A percentile compares a stretch with the other conserved stretches of the same genome.
Conservation (phyloP, 225 moss, liverwort and hornwort genomes). For the Lunularia cruciata region DNA sequence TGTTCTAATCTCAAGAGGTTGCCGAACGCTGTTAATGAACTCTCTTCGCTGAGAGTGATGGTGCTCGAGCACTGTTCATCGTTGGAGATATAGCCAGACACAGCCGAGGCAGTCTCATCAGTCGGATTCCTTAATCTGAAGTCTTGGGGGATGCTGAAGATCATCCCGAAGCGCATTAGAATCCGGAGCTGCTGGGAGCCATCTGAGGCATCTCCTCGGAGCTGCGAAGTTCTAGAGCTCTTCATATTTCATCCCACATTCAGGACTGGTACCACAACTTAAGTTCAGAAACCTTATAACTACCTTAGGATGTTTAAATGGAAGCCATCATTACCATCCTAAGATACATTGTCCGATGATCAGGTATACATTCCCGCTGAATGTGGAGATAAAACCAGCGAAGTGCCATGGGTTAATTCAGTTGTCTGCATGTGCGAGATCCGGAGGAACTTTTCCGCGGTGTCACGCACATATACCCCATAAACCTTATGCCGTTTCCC, state of each 20-base stretch:
- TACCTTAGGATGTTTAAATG: neutral
- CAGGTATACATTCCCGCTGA: slow-evolving; percentile 5
- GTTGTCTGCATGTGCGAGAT: neutral
- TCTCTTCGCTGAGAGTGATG: too few species aligned
- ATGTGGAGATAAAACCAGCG: neutral
- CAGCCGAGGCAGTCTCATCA: too few species aligned
- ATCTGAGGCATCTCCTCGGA: neutral
- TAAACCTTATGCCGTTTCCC: neutral
- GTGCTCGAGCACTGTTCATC: too few species aligned
- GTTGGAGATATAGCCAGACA: too few species aligned
- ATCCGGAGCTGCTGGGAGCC: neutral
- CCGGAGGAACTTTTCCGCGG: neutral
- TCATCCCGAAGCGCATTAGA: neutral
- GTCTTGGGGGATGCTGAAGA: neutral
- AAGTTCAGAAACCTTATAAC: neutral
- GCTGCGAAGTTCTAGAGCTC: neutral
- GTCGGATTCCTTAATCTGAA: too few species aligned
- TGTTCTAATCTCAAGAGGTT: too few species aligned
- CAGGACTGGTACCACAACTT: too few species aligned
- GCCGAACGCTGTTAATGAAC: too few species aligned
- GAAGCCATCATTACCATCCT: neutral
- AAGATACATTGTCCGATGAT: too few species aligned
- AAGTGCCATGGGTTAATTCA: neutral
- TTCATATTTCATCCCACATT: neutral
- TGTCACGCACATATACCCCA: neutral